Base-by-base conservation (phyloP, 148 eudicot species). In the Heliamphora exappendiculata region DNA sequence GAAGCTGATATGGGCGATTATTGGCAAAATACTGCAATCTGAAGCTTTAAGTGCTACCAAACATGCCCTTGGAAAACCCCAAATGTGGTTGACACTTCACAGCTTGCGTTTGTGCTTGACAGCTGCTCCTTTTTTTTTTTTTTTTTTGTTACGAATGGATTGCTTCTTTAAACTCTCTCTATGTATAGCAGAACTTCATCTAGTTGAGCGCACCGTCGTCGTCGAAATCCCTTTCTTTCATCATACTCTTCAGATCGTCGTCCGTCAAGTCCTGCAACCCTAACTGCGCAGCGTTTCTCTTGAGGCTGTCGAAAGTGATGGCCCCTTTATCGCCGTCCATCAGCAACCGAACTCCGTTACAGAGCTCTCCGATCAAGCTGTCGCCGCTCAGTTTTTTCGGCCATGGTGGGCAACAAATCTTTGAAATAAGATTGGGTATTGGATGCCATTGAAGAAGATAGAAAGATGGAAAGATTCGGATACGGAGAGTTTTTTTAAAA, bases 101-200 rank as follows among this genome's bases (percentile, higher is more conserved):
- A n/a, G n/a, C n/a, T n/a, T n/a, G n/a, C n/a, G n/a, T n/a, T n/a
- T n/a, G n/a, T n/a, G n/a, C n/a, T n/a, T n/a, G n/a, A n/a, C n/a
- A n/a, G n/a, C n/a, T n/a, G n/a, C n/a, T n/a, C n/a, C n/a, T n/a
- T n/a, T n/a, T n/a, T n/a, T n/a, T n/a, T n/a, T n/a, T n/a, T n/a
- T n/a, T n/a, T n/a, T n/a, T n/a, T n/a, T n/a, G n/a, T n/a, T n/a
- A n/a, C n/a, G n/a, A n/a, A n/a, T n/a, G n/a, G n/a, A n/a, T n/a
- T n/a, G n/a, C n/a, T n/a, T n/a, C n/a, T n/a, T n/a, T n/a, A n/a
- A n/a, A n/a, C n/a, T n/a, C n/a, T n/a, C n/a, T n/a, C n/a, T n/a
- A n/a, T n/a, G n/a, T n/a, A n/a, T n/a, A n/a, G 22, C 87, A 86
- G 34, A 86, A 84, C 29, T 86, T 87, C 89, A 84, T 84, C 76